Percentiles rank a stretch among this genome's conserved stretches.
These are phyloP conservation scores for Suhomyces emberorum DNA, from an alignment of 805 yeast species.

Conservation along the genomic window DNA sequence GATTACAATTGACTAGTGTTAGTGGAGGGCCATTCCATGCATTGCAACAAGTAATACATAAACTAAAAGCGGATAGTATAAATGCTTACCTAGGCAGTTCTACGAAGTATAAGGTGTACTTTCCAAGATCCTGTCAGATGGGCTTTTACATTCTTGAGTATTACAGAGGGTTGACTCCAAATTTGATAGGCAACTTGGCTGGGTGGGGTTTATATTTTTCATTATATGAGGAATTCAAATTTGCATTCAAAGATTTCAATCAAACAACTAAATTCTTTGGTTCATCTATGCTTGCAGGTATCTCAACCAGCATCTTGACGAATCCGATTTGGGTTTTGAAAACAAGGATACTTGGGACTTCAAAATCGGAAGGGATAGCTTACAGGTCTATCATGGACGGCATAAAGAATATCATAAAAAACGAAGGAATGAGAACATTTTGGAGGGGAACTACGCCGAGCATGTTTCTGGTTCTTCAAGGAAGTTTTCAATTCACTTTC, in stretches of 20 bases:
- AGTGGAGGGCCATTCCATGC: slow-evolving; percentile 16
- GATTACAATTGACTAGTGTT: slow-evolving; percentile 59
- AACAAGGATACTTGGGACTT: slow-evolving; percentile 74
- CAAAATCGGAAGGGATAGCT: slow-evolving; percentile 43
- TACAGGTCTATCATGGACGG: slow-evolving; percentile 63
- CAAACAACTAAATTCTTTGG: slow-evolving; percentile 30
- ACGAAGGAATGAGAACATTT: slow-evolving; percentile 60
- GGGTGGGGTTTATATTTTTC: slow-evolving; percentile 92
- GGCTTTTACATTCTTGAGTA: slow-evolving; percentile 16
- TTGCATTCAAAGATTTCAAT: slow-evolving; percentile 10
- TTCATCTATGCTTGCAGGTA: slow-evolving; percentile 57
- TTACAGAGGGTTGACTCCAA: slow-evolving; percentile 80
- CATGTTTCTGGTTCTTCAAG: slow-evolving; percentile 80
- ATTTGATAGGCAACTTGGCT: slow-evolving; percentile 74
- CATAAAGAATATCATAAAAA: slow-evolving; percentile 38
- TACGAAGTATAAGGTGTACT: not conserved
- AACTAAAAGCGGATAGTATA: slow-evolving; percentile 19
- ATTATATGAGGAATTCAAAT: slow-evolving; percentile 63
- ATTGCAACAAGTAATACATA: slow-evolving; percentile 16
- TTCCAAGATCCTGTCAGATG: not conserved
- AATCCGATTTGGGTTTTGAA: slow-evolving; percentile 96
- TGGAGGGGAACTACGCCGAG: slow-evolving; percentile 78
- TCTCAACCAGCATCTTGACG: slow-evolving; percentile 69
- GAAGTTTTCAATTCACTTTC: slow-evolving; percentile 80
- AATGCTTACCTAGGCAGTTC: slow-evolving; percentile 5